A percentile compares a stretch with the other conserved stretches of the same genome.
phyloP scores from a whole-genome alignment of 2,329 filamentous ascomycete genomes.

The Fonsecaea monophora region DNA sequence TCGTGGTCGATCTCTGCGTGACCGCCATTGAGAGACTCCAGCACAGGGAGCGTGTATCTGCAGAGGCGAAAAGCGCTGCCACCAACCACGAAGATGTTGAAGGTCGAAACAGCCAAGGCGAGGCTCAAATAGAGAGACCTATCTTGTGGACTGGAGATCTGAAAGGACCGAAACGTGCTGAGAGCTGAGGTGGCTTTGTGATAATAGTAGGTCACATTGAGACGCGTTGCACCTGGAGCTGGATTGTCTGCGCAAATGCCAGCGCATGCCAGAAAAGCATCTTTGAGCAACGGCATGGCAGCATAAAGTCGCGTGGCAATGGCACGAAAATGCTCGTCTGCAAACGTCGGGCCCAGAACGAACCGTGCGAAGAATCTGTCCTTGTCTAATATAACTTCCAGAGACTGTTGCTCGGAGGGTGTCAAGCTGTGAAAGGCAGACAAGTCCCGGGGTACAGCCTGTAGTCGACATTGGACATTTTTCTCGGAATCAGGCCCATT shows the following conservation, averaged over 20 bases:
- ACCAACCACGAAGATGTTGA: constrained; percentile 3
- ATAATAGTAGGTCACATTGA: neutral
- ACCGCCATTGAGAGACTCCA: neutral
- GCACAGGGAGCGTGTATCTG: constrained; percentile 1
- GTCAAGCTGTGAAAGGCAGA: neutral
- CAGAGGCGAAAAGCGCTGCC: neutral
- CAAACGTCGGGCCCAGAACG: neutral
- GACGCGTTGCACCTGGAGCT: neutral
- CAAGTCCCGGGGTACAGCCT: neutral
- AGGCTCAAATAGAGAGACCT: neutral
- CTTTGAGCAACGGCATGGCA: neutral
- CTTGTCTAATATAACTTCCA: neutral
- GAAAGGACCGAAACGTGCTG: neutral
- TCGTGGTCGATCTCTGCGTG: neutral
- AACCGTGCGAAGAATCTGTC: neutral
- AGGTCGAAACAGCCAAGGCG: neutral
- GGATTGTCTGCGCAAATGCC: neutral
- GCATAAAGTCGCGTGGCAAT: neutral
- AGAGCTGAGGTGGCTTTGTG: neutral
- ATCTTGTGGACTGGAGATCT: neutral
- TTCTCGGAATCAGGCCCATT: neutral
- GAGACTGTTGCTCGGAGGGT: neutral
- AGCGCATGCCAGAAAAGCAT: neutral
- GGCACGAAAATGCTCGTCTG: neutral
- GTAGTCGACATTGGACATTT: neutral